phyloP scores from a whole-genome alignment of 768 basidiomycete genomes.

The Crepidotus variabilis region DNA sequence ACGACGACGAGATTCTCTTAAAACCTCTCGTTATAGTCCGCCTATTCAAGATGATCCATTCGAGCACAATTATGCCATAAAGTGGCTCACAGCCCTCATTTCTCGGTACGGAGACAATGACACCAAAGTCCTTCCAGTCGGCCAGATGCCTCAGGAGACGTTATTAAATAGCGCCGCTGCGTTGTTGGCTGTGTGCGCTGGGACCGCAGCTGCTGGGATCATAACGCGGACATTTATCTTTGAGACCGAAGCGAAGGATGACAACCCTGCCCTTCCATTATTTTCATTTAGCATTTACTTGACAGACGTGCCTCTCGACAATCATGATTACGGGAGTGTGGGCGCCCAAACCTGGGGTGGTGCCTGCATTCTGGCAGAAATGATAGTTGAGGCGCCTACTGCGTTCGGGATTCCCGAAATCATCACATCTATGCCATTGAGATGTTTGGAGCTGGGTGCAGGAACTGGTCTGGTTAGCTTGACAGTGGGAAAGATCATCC shows the following conservation, averaged over 20 bases:
- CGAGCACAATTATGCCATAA: conserved; percentile 65
- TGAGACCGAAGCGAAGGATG: background rate
- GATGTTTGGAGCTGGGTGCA: conserved; percentile 77
- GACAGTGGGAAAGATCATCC: conserved; percentile 43
- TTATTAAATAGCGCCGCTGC: conserved; percentile 55
- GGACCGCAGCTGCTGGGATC: conserved; percentile 58
- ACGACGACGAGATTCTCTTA: conserved; percentile 32
- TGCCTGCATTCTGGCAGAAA: conserved; percentile 75
- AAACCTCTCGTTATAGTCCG: conserved; percentile 29
- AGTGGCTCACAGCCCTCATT: conserved; percentile 73
- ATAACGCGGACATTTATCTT: conserved; percentile 16
- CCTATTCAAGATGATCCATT: conserved; percentile 43
- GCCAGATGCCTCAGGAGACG: conserved; percentile 19
- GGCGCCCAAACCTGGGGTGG: conserved; percentile 91
- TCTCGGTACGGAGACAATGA: conserved; percentile 12
- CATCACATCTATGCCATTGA: conserved; percentile 16
- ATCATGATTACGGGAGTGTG: conserved; percentile 66
- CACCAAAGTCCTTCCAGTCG: no score
- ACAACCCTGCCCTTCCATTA: conserved; percentile 6
- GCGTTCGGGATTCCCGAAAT: conserved; percentile 35
- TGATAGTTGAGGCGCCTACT: conserved; percentile 56
- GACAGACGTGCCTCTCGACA: conserved; percentile 66
- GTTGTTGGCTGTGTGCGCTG: conserved; percentile 61
- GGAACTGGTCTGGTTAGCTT: conserved; percentile 83
- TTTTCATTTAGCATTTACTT: conserved; percentile 37